Evolutionary conservation across 108 stramenopile genomes (phyloP), one percentile per base, ranked within the genome.

Genomic region (Asterionellopsis glacialis): DNA sequence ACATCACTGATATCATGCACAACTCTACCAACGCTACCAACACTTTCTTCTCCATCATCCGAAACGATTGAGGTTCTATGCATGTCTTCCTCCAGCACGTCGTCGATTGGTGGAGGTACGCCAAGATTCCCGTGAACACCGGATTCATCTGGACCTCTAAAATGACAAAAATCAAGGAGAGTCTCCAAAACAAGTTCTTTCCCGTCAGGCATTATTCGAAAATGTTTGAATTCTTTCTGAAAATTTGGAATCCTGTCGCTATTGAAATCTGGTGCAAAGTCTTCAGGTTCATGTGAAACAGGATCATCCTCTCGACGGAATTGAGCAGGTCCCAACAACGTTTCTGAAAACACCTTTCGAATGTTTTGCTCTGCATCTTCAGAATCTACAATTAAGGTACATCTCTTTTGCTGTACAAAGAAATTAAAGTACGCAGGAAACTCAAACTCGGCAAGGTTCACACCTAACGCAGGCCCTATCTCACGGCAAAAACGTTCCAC

Each of bases 341-440:
- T 94, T 66, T 94, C 92, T 51, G 75, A 71, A 50, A 94, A 94
- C 0, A 94, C 92, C 41, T 79, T 60, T 12, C 87, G 75, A 51
- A 94, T 94, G 21, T 88, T 86, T 24, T 82, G 76, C 68, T 94
- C 84, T 11, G 88, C 88, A 26, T 86, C 86, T 15, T 81, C 75
- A 9, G 74, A 77, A 51, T 94, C 93, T 10, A 94, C 93, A 22
- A 95, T 82, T 33, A 95, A 74, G 15, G 89, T 95, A 56, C 90
- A 91, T n/a, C 76, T 66, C 53, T 87, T 83, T 9, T 88, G 74
- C 52, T 82, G 75, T 7, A 95, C 79, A 62, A 97, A 97, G 59
- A 93, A 97, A 62, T 94, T 95, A 72, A 94, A 97, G 67, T 97
- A 97, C 6, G 88, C 94, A 10, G 96, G 96, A 74, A 96, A 97